Evolutionary conservation across 495 filamentous ascomycete genomes (phyloP), one percentile per base, ranked within the genome.

Genomic region (Trichoderma parareesei): DNA sequence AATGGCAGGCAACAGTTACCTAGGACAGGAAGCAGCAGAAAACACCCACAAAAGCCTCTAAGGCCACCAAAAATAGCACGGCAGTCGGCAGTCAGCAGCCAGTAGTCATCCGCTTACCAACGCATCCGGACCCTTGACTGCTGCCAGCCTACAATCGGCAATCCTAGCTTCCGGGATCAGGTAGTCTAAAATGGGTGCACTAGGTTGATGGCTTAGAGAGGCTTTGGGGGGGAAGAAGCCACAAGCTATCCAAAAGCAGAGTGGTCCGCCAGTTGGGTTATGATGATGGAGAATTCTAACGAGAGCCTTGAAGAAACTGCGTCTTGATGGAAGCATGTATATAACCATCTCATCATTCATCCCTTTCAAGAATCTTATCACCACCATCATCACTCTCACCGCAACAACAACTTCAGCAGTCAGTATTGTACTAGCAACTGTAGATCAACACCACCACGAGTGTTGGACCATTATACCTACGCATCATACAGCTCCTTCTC

Each of bases 101-200:
- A 57, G 53, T 57, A 57, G 53, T 57, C 53, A 57, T 57, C 53
- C 9, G 53, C 53, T 57, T 57, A 57, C 53, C 44, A 57, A 57
- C 53, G 20, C 27, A 57, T 57, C 53, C 53, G 53, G 53, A 10
- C 8, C 53, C 27, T 33, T n/a, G 10, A 35, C 11, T 57, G 53
- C 27, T 37, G 10, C 49, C 49, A 57, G 14, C 9, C 20, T 57
- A 57, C 9, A 6, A 33, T 57, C 53, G 53, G 53, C 53, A 57
- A 33, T 35, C 8, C 13, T 35, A 57, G 33, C 53, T 57, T 37
- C 53, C 53, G 53, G 27, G 27, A 20, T 18, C 53, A 57, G 53
- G 53, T 57, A 57, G 53, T 57, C 53, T 57, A 57, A 57, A 57
- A 57, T 57, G 27, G 33, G 53, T 37, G 53, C 53, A 35, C 27